phyloP scores from a whole-genome alignment of 2,329 filamentous ascomycete genomes.

The Pseudopyricularia javanii region DNA sequence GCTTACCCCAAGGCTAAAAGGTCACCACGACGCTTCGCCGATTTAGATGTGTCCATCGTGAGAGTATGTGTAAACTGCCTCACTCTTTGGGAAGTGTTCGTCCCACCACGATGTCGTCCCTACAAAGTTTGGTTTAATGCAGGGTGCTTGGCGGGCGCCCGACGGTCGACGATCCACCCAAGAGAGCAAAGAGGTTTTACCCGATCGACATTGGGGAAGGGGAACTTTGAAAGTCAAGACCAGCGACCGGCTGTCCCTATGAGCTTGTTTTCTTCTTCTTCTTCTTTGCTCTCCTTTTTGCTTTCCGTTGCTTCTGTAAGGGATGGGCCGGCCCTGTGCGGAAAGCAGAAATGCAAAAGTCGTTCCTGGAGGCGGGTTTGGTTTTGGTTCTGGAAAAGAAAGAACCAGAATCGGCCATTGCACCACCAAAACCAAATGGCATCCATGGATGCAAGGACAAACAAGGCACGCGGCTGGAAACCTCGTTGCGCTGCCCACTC shows the following conservation, averaged over 20 bases:
- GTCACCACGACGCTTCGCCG: neutral
- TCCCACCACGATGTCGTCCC: no score
- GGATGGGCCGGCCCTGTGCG: neutral
- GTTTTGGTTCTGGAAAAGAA: neutral
- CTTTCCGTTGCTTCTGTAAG: neutral
- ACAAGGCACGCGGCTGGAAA: neutral
- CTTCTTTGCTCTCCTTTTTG: no score
- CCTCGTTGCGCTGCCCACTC: neutral
- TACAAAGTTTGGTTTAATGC: neutral
- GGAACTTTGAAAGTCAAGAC: no score
- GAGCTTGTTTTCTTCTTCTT: neutral
- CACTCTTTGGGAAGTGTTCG: no score
- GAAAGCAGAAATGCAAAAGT: neutral
- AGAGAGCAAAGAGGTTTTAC: neutral
- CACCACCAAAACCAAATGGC: no score
- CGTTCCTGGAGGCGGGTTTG: neutral
- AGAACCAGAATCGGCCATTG: neutral
- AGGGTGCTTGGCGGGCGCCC: neutral
- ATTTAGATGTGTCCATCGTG: neutral
- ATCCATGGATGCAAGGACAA: neutral
- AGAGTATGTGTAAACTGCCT: neutral
- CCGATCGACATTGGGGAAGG: neutral
- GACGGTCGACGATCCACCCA: neutral
- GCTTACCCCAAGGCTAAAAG: neutral
- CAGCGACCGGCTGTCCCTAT: neutral